Evolutionary conservation across 1,139 yeast genomes (phyloP), one percentile per base, ranked within the genome.

Genomic region (Lodderomyces orthopsilosis): DNA sequence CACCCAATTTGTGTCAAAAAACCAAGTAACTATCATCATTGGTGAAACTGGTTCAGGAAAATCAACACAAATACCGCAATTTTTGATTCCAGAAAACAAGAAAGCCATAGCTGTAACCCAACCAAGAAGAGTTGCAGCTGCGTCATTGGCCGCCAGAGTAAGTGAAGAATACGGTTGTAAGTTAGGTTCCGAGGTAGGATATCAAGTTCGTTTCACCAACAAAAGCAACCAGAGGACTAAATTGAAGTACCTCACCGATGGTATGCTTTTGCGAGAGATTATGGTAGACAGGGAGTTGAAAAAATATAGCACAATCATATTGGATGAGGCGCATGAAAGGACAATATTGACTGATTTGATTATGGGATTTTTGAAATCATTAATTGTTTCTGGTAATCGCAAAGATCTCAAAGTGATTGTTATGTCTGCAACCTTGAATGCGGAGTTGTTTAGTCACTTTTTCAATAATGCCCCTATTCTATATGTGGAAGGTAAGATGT

Each of bases 31-130:
- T 0, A 81, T 93, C 4, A 71, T 93, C 10, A 85, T 93, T 58
- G 98, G 98, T 63, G 98, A 93, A 54, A 93, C 98, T 0, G 98
- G 98, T 63, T 89, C 96, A 6, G 98, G 98, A 69, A 93, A 93
- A 61, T 93, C 98, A 3, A 93, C 98, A 0, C 98, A 93, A 65
- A 87, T 93, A 22, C 98, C 98, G 0, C 98, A 93, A 57, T 89
- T 93, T 56, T 63, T 93, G 30, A 74, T 84, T 67, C 74, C 76
- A 0, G 55, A 63, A 28, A 71, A 69, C 46, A 62, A 66, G 26
- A 80, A 79, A 47, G 72, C 77, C 24, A 83, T 93, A 14, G 98
- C 95, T 0, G 91, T 93, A 6, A 93, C 98, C 0, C 98, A 93
- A 65, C 98, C 98, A 2, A 83, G 98, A 66, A 78, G 98, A 59